These are phyloP conservation scores for Breviolum minutum DNA, from an alignment of 73 alveolate genomes.

Conservation along the genomic window DNA sequence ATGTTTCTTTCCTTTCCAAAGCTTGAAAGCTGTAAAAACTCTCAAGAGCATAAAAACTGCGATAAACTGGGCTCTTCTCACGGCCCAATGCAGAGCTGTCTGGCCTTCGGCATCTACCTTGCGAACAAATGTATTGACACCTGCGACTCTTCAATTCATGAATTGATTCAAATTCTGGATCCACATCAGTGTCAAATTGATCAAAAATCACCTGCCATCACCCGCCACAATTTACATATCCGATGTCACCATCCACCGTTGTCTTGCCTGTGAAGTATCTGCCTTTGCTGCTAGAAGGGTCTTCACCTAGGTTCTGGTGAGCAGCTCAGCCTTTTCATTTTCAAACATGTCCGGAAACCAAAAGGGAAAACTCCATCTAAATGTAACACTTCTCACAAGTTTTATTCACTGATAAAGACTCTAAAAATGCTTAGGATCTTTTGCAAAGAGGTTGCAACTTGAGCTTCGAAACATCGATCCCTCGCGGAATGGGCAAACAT, in stretches of 20 bases:
- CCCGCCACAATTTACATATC: background rate
- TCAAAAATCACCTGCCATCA: background rate
- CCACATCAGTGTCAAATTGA: background rate
- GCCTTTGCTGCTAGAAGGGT: slow-evolving; percentile 49
- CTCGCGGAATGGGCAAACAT: too few relatives aligned
- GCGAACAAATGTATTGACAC: background rate
- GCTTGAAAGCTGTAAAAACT: too few relatives aligned
- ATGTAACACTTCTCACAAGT: too few relatives aligned
- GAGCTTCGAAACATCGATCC: too few relatives aligned
- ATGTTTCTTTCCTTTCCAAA: too few relatives aligned
- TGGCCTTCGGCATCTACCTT: slow-evolving; percentile 31
- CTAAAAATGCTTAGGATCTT: too few relatives aligned
- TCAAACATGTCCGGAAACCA: too few relatives aligned
- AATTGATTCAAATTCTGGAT: background rate
- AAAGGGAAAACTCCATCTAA: too few relatives aligned
- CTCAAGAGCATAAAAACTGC: too few relatives aligned
- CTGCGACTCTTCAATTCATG: background rate
- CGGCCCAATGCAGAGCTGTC: slow-evolving; percentile 92
- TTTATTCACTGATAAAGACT: too few relatives aligned
- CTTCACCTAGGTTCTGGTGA: slow-evolving; percentile 6
- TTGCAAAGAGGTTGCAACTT: too few relatives aligned
- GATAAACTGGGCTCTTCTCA: background rate
- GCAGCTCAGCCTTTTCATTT: background rate
- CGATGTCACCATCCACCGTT: background rate
- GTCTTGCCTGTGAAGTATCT: slow-evolving; percentile 7